A percentile compares a stretch with the other conserved stretches of the same genome.
Conservation (phyloP, 2,329 filamentous ascomycete species). For the Claviceps pazoutovae region DNA sequence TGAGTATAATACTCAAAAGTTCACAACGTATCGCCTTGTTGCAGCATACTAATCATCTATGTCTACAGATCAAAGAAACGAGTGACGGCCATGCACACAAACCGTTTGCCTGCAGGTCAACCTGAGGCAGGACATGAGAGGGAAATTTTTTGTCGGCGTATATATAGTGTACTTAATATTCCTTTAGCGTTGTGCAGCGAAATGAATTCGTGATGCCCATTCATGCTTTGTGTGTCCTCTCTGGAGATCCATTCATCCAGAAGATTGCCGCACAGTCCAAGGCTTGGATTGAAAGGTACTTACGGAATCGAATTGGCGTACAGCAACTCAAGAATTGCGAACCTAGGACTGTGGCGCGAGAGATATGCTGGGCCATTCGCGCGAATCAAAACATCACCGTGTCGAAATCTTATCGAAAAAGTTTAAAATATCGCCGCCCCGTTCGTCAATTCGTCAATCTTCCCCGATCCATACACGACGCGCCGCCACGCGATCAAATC, state of each 20-base stretch:
- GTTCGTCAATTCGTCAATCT: not conserved
- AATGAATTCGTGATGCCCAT: not conserved
- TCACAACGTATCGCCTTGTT: not conserved
- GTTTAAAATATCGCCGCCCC: not conserved
- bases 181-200: not conserved
- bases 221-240: not conserved
- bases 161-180: not conserved
- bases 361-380: too few species aligned
- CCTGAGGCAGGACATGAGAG: conserved; percentile 1
- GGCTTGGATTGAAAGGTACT: too few species aligned
- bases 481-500: not conserved
- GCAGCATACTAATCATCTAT: not conserved
- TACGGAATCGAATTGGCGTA: too few species aligned
- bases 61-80: conserved; percentile 10
- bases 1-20: conserved; percentile 6
- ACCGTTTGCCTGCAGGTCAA: conserved; percentile 10
- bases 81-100: conserved; percentile 7
- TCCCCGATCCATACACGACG: not conserved
- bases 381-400: too few species aligned
- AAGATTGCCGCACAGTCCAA: not conserved
- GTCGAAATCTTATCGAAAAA: not conserved
- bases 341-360: too few species aligned
- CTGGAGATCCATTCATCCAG: not conserved
- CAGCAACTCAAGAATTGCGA: too few species aligned
- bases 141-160: not conserved